These are phyloP conservation scores for Myochromella boudieri DNA, from an alignment of 768 basidiomycete genomes.

Conservation along the genomic window DNA sequence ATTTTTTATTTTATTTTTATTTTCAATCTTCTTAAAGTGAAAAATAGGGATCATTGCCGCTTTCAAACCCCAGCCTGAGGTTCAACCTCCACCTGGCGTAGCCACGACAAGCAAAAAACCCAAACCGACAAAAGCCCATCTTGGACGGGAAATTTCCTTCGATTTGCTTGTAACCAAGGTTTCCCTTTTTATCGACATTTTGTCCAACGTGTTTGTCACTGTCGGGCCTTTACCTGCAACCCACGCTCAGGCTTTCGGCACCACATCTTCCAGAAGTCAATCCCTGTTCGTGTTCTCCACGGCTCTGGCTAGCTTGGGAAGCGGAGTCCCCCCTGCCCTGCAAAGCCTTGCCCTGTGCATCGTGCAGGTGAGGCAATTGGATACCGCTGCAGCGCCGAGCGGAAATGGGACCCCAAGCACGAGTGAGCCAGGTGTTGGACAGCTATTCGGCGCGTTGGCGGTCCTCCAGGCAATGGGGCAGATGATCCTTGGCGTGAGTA, in stretches of 20 bases:
- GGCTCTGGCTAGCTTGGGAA: slow-evolving; percentile 59
- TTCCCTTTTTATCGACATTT: slow-evolving; percentile 66
- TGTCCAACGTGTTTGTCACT: slow-evolving; percentile 60
- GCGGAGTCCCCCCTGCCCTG: slow-evolving; percentile 65
- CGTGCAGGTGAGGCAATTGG: slow-evolving; percentile 41
- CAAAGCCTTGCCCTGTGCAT: slow-evolving; percentile 75
- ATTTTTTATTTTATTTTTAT: neutral
- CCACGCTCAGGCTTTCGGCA: slow-evolving; percentile 15
- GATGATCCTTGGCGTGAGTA: slow-evolving; percentile 56
- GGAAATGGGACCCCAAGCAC: slow-evolving; percentile 16
- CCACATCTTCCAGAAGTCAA: slow-evolving; percentile 28
- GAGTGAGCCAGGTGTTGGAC: slow-evolving; percentile 40
- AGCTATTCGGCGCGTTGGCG: slow-evolving; percentile 71
- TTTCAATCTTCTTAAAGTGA: neutral
- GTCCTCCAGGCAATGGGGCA: slow-evolving; percentile 69
- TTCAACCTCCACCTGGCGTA: neutral
- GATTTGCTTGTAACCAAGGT: slow-evolving; percentile 62
- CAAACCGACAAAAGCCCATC: slow-evolving; percentile 49
- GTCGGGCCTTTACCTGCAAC: slow-evolving; percentile 47
- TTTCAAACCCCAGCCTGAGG: slow-evolving; percentile 48
- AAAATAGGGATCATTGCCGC: slow-evolving; percentile 53
- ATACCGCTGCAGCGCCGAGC: slow-evolving; percentile 15
- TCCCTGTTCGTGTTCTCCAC: slow-evolving; percentile 62
- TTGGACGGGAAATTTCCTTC: slow-evolving; percentile 67
- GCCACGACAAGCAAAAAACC: slow-evolving; percentile 31